These are phyloP conservation scores for Gossypium longicalyx DNA, from an alignment of 345 rosid species.

Conservation along the genomic window DNA sequence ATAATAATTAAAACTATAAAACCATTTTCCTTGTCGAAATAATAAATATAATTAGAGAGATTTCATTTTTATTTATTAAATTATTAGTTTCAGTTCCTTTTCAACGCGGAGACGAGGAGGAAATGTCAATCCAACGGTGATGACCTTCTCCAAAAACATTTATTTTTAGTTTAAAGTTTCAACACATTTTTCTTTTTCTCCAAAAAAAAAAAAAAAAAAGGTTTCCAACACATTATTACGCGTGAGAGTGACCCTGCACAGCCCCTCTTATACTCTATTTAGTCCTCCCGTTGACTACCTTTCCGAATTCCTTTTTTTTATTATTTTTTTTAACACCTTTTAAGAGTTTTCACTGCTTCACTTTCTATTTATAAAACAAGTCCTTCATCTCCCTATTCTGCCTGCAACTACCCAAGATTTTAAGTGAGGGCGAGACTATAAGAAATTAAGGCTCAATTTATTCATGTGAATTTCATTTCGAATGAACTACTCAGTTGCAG, in stretches of 20 bases:
- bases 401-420: background rate
- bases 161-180: no score
- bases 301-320: background rate
- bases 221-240: background rate
- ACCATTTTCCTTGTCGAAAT: background rate
- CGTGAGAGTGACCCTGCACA: background rate
- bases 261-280: background rate
- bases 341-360: background rate
- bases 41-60: no score
- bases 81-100: background rate
- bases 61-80: no score
- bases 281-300: background rate
- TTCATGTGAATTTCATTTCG: background rate
- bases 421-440: background rate
- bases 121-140: conserved; percentile 9
- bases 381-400: background rate
- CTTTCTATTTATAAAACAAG: background rate
- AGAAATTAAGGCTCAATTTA: background rate
- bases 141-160: background rate
- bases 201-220: background rate
- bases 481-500: conserved; percentile 17
- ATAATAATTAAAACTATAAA: no score
- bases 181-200: background rate
- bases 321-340: no score
- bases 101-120: background rate